Percentiles rank a stretch among this genome's conserved stretches.
Conservation (phyloP, 495 filamentous ascomycete genomes). For the Penicillium crystallinum region DNA sequence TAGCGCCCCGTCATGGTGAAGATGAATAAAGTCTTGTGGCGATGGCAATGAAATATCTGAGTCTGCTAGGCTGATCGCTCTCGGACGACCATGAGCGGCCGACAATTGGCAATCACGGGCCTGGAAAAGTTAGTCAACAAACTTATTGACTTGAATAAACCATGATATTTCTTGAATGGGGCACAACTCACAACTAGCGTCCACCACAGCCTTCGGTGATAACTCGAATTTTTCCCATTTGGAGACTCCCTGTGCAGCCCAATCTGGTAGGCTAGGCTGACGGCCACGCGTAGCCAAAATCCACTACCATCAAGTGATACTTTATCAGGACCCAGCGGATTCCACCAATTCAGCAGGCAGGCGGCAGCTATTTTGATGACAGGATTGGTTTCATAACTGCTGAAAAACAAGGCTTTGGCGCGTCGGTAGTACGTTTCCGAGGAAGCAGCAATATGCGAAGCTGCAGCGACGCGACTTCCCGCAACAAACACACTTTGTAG, state of each 20-base stretch:
- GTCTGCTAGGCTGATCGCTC: not conserved
- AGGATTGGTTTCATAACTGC: not conserved
- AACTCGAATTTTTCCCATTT: not conserved
- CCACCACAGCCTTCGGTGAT: not conserved
- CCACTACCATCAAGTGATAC: not conserved
- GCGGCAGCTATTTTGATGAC: not conserved
- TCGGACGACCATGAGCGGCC: not conserved
- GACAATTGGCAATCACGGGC: not conserved
- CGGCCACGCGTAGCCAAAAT: not conserved
- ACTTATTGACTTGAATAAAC: not conserved
- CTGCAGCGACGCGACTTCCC: not conserved
- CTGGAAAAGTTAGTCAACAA: not conserved
- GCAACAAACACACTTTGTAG: not conserved
- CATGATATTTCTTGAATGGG: not conserved
- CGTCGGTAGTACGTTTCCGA: not conserved
- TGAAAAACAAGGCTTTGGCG: not conserved
- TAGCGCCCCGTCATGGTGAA: not conserved
- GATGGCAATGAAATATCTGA: not conserved
- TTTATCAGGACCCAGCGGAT: not conserved
- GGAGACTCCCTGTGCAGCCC: not conserved
- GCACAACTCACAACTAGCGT: not conserved
- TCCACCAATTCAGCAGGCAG: not conserved
- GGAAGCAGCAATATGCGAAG: not conserved
- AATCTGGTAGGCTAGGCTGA: not conserved
- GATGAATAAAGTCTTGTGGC: not conserved